phyloP scores from a whole-genome alignment of 179 eudicot species.

The Vitellaria paradoxa region DNA sequence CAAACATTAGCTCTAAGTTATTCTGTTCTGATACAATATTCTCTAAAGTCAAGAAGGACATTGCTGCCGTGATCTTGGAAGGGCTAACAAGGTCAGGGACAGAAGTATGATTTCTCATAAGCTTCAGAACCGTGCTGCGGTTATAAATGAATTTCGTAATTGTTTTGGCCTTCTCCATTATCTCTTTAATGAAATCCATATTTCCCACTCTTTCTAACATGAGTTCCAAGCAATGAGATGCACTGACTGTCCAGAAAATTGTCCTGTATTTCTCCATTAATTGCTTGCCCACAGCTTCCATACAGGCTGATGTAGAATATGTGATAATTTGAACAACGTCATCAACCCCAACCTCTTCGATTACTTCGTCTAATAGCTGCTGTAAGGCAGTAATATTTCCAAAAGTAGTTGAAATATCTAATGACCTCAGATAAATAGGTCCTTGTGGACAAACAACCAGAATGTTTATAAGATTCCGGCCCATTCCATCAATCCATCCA shows the following conservation, averaged over 20 bases:
- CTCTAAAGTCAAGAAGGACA: conserved; percentile 51
- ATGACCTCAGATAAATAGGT: conserved; percentile 28
- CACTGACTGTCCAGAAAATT: conserved; percentile 62
- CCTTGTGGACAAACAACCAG: conserved; percentile 38
- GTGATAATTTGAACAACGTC: conserved; percentile 45
- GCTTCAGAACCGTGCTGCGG: conserved; percentile 29
- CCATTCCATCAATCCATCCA: conserved; percentile 34
- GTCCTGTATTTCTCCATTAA: conserved; percentile 26
- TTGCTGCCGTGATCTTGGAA: conserved; percentile 38
- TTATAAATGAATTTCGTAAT: conserved; percentile 51
- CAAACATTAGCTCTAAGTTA: conserved; percentile 35
- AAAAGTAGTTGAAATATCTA: conserved; percentile 22
- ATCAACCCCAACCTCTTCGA: conserved; percentile 26
- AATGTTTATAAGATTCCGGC: conserved; percentile 27
- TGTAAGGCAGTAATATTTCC: conserved; percentile 17
- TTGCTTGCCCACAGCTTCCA: conserved; percentile 26
- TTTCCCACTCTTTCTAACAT: too few species aligned
- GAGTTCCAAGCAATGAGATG: not conserved
- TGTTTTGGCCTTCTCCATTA: conserved; percentile 43
- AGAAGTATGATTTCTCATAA: conserved; percentile 34
- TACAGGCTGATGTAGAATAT: conserved; percentile 22
- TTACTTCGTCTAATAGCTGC: conserved; percentile 20
- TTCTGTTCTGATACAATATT: conserved; percentile 34
- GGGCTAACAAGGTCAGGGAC: conserved; percentile 38
- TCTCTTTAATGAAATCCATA: not conserved